Conservation (phyloP, 2,329 filamentous ascomycete genomes). For the Ophiostoma australiae region DNA sequence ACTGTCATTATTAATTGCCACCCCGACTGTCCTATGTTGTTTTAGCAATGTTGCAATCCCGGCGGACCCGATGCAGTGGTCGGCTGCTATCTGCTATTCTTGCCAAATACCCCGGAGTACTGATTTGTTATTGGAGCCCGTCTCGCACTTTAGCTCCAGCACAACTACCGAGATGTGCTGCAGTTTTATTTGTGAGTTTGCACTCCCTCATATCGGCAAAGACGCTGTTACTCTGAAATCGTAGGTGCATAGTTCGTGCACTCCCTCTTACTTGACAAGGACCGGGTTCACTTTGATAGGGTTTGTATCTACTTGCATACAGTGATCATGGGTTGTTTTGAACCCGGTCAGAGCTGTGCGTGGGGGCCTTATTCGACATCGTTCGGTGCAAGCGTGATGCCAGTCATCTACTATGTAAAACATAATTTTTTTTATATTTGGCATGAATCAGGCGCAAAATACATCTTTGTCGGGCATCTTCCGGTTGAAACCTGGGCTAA, state of each 20-base stretch:
- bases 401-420: not conserved
- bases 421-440: not conserved
- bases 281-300: not conserved
- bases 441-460: not conserved
- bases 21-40: not conserved
- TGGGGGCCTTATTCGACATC: not conserved
- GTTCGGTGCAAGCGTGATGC: not conserved
- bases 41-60: not conserved
- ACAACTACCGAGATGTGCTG: not conserved
- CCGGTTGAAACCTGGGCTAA: not conserved
- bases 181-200: not conserved
- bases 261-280: not conserved
- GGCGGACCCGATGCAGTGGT: not conserved
- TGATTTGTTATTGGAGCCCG: not conserved
- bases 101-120: not conserved
- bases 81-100: not conserved
- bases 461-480: not conserved
- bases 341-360: too few relatives aligned
- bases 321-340: not conserved
- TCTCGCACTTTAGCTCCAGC: not conserved
- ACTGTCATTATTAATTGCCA: not conserved
- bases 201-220: not conserved
- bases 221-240: not conserved
- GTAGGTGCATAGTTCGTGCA: not conserved
- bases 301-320: not conserved